Evolutionary conservation across 768 basidiomycete species (phyloP).

Genomic region (Chlorophyllum brunneum): DNA sequence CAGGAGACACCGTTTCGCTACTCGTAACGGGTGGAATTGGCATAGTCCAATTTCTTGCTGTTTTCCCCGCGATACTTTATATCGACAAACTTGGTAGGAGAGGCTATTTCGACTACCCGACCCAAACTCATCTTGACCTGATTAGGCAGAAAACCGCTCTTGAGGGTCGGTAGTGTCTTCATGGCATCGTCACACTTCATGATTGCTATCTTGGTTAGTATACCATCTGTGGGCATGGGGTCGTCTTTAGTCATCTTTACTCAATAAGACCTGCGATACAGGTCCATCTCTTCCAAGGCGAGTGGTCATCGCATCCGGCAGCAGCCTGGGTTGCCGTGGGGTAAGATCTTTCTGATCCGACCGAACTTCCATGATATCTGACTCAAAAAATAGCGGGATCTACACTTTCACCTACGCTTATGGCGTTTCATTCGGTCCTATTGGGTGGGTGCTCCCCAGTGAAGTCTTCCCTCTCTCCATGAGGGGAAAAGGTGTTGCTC

Average conservation of each 20-base stretch:
- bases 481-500: conserved; percentile 76
- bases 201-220: conserved; percentile 58
- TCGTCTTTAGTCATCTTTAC: not conserved
- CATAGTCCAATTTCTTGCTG: conserved; percentile 73
- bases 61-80: conserved; percentile 66
- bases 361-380: not conserved
- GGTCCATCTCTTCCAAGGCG: conserved; percentile 44
- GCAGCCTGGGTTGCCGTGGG: conserved; percentile 70
- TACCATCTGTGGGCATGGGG: too few species aligned
- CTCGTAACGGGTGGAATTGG: conserved; percentile 78
- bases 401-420: conserved; percentile 78
- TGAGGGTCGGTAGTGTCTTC: conserved; percentile 57
- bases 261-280: conserved; percentile 17
- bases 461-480: conserved; percentile 81
- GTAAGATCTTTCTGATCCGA: conserved; percentile 32
- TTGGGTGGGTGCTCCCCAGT: conserved; percentile 81
- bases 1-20: conserved; percentile 54
- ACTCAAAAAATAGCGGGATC: conserved; percentile 36
- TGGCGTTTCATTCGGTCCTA: conserved; percentile 73
- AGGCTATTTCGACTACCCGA: conserved; percentile 9
- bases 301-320: conserved; percentile 54
- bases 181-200: conserved; percentile 65
- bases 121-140: not conserved
- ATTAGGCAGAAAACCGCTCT: conserved; percentile 59
- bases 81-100: conserved; percentile 59